Percentiles rank a stretch among this genome's conserved stretches.
phyloP scores from a whole-genome alignment of 1,284 basidiomycete species.

The Cryptococcus sp. region DNA sequence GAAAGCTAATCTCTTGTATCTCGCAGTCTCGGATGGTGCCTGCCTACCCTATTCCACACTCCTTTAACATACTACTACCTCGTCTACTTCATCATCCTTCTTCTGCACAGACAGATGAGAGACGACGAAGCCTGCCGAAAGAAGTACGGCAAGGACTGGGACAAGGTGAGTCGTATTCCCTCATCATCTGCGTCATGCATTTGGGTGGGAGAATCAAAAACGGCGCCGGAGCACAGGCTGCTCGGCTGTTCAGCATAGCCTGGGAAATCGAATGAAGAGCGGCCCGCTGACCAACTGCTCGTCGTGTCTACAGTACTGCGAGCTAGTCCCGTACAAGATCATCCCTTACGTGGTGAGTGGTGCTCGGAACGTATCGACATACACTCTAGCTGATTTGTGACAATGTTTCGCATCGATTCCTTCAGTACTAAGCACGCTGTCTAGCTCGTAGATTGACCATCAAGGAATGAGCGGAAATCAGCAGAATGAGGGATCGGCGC shows the following conservation, averaged over 20 bases:
- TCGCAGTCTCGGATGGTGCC: slow-evolving; percentile 70
- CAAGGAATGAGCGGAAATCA: not conserved
- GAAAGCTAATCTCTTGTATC: slow-evolving; percentile 2
- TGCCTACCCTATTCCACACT: slow-evolving; percentile 87
- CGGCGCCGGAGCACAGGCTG: not conserved
- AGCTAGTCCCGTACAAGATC: slow-evolving; percentile 82
- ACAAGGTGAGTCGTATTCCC: slow-evolving; percentile 53
- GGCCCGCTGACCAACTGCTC: not conserved
- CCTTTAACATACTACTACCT: slow-evolving; percentile 97
- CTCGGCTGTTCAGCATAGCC: no score
- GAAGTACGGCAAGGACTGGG: slow-evolving; percentile 90
- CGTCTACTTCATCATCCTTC: slow-evolving; percentile 81
- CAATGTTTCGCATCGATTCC: no score
- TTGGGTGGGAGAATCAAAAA: not conserved
- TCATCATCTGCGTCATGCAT: not conserved
- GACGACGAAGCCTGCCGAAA: slow-evolving; percentile 90
- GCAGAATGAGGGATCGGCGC: no score
- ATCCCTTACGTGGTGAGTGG: slow-evolving; percentile 71
- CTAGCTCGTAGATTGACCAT: not conserved
- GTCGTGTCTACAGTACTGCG: slow-evolving; percentile 61
- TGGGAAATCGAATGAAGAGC: no score
- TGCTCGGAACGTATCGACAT: not conserved
- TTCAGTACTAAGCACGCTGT: not conserved
- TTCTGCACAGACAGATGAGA: slow-evolving; percentile 84
- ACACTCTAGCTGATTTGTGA: no score